Base-by-base conservation (phyloP, 495 filamentous ascomycete species). In the Penicillium psychrofluorescens region DNA sequence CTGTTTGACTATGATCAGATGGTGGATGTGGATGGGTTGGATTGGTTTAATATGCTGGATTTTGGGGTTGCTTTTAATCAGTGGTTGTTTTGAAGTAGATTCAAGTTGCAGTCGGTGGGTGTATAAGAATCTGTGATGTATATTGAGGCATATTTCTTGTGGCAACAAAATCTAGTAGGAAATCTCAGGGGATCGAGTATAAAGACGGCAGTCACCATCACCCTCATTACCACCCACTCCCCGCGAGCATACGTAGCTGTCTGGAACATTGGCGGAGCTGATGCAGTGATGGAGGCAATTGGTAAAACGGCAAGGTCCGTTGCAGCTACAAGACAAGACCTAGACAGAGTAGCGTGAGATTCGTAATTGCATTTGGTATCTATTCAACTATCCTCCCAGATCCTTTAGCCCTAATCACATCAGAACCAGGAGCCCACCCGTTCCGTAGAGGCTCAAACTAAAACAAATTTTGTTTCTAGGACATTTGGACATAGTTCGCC, bases 401-500 rank as follows among this genome's bases (percentile, higher is more conserved):
- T 54, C 44, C 22, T 22, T 22, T 6, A 22, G 22, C 22, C 4
- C 22, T 22, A 22, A 22, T 22, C 22, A 22, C 22, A 22, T 22
- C 22, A 22, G 0, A 22, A 22, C 22, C 22, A 22, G 22, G 22
- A 22, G 2, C 22, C 22, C 4, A 22, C 22, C 22, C 22, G 22
- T 22, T 22, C 22, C 22, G 22, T 22, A 22, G 22, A 22, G 22
- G 22, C 22, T 22, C 22, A 22, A 6, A 22, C 6, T 22, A 22
- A 0, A 3, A 4, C 22, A 22, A 22, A 22, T 6, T 22, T 22
- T 22, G 22, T 22, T 22, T 22, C 22, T 22, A 22, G 22, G 22
- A 22, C 22, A 22, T 22, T 22, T 22, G 22, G 22, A 11, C 46
- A 41, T 76, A 85, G 40, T 74, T 77, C 2, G 77, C 68, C 49